Percentiles rank a stretch among this genome's conserved stretches.
Conservation (phyloP, 2,329 filamentous ascomycete genomes). For the Colletotrichum tropicale region DNA sequence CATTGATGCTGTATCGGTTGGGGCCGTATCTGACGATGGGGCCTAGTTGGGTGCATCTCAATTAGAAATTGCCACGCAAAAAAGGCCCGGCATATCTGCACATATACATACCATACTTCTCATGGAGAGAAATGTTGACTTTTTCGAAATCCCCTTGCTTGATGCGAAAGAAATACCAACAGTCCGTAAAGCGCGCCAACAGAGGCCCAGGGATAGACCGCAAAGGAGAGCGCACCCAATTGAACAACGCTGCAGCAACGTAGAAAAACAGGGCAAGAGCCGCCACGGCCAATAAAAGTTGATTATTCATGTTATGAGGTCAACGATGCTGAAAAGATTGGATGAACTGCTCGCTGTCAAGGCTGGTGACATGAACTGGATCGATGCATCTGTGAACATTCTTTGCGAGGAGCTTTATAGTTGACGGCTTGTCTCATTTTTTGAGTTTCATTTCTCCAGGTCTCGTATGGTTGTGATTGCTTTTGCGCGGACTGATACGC, state of each 20-base stretch:
- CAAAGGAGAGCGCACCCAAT: conserved; percentile 24
- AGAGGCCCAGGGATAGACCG: conserved; percentile 29
- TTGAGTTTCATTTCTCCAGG: background rate
- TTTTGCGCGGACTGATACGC: background rate
- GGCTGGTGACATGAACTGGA: background rate
- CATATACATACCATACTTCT: conserved; percentile 27
- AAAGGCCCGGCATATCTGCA: background rate
- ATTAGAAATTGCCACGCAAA: background rate
- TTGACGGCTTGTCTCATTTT: background rate
- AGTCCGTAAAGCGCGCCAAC: conserved; percentile 29
- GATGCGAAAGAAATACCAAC: conserved; percentile 31
- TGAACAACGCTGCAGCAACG: background rate
- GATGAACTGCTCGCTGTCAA: background rate
- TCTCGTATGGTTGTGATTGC: background rate
- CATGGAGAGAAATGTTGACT: conserved; percentile 31
- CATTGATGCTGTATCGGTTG: conserved; percentile 49
- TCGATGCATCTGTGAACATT: background rate
- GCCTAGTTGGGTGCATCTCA: conserved; percentile 22
- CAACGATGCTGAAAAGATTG: background rate
- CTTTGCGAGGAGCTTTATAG: background rate
- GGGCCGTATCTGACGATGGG: conserved; percentile 51
- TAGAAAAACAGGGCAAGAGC: background rate
- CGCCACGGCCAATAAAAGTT: background rate
- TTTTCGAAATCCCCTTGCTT: conserved; percentile 29
- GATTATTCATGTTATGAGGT: background rate